Base-by-base conservation (phyloP, 306 rosid species). In the Malus domestica region DNA sequence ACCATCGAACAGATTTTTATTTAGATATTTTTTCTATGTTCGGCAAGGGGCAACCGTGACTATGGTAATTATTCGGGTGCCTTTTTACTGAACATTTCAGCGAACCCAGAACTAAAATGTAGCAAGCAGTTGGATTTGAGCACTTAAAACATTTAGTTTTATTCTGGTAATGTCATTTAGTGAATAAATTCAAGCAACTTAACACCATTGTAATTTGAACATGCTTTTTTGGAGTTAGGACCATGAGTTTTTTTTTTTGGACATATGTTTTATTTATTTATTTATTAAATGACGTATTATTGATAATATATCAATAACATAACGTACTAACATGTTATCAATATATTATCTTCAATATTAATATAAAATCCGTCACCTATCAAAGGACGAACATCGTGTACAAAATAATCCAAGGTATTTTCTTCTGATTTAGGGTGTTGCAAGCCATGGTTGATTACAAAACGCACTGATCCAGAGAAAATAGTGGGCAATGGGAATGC, bases 31-130 rank as follows among this genome's bases (percentile, higher is more conserved):
- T 15, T 49, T 49, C 20, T 49, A 4, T 4, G 54, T 2, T 49
- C 19, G 8, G 19, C 54, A 46, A 18, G 16, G 54, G 5, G 3
- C 16, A 13, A 14, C 19, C 19, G 19, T 14, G 9, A 2, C 4
- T 14, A 1, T 11, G 0, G 2, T 1, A 1, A 1, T 0, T 0
- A 5, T 14, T 4, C 54, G 19, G 54, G 8, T 49, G 54, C 7
- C 15, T 7, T 19, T 49, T 49, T 49, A 19, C 8, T 14, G 54
- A 49, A 49, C 54, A 15, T 49, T 49, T 49, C 55, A 49, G 55
- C 55, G 55, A 49, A 49, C 20, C 55, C 3, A 49, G 8, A 49
- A 49, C 20, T 5, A 14, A 49, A 49, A 15, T 6, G 16, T 49
- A 3, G 55, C 2, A 18, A 49, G 55, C 20, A 2, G 55, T 14